Conservation (phyloP, 192 early-diverging fungal species). For the Coemansia biformis region DNA sequence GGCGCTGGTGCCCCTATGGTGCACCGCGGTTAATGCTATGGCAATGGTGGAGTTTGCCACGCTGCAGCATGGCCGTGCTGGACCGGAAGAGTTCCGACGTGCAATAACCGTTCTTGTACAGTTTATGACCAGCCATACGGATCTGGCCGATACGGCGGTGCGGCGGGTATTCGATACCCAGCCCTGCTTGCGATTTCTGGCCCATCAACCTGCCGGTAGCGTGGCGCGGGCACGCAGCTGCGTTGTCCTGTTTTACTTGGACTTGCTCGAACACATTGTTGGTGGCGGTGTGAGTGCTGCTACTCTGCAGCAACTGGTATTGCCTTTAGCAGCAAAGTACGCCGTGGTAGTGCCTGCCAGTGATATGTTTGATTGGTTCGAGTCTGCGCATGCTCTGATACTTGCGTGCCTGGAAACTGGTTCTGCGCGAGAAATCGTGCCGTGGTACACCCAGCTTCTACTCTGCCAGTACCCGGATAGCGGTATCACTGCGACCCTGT, state of each 20-base stretch:
- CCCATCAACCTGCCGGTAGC: neutral
- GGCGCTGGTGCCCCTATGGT: conserved; percentile 9
- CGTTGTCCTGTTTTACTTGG: conserved; percentile 32
- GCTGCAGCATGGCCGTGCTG: conserved; percentile 7
- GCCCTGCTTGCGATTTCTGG: conserved; percentile 18
- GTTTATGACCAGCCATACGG: neutral
- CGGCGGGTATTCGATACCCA: conserved; percentile 11
- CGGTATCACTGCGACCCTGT: conserved; percentile 15
- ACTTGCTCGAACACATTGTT: conserved; percentile 38
- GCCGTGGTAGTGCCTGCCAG: neutral
- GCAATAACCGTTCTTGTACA: neutral
- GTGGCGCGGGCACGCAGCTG: neutral
- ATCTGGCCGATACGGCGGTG: conserved; percentile 1
- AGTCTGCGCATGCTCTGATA: conserved; percentile 36
- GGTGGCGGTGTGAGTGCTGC: neutral
- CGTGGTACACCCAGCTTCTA: conserved; percentile 30
- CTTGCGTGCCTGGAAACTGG: conserved; percentile 18
- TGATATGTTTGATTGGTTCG: conserved; percentile 23
- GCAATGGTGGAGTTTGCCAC: conserved; percentile 13
- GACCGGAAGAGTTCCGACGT: conserved; percentile 9
- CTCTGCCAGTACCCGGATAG: conserved; percentile 13
- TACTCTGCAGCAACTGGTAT: conserved; percentile 4
- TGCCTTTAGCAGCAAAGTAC: conserved; percentile 26
- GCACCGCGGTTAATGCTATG: conserved; percentile 9
- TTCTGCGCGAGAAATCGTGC: conserved; percentile 2